These are phyloP conservation scores for Patellifolia procumbens DNA, from an alignment of 179 eudicot genomes.

Conservation along the genomic window DNA sequence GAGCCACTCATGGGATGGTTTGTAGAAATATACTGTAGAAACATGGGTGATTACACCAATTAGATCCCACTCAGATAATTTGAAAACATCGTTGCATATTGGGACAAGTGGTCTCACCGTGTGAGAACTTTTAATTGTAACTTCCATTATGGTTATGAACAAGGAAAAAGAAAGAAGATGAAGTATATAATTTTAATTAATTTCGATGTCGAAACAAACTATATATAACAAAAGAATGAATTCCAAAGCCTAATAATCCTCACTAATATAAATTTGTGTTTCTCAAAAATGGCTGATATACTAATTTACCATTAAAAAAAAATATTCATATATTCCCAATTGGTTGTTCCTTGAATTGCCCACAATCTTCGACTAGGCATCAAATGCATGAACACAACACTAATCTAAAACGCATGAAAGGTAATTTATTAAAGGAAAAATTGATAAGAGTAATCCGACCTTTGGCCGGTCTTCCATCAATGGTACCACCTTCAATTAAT, in stretches of 20 bases:
- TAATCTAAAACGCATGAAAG: background rate
- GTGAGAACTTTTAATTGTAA: constrained; percentile 17
- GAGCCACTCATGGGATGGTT: constrained; percentile 24
- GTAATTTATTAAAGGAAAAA: too few relatives aligned
- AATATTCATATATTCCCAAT: background rate
- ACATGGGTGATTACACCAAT: constrained; percentile 35
- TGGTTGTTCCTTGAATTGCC: background rate
- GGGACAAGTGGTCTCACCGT: constrained; percentile 31
- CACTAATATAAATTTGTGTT: too few relatives aligned
- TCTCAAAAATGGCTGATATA: too few relatives aligned
- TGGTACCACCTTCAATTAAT: too few relatives aligned
- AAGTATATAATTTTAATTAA: too few relatives aligned
- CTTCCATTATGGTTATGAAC: constrained; percentile 22
- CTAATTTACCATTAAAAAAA: background rate
- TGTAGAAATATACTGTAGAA: constrained; percentile 33
- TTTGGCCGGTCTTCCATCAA: too few relatives aligned
- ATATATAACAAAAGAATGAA: background rate
- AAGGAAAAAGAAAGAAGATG: too few relatives aligned
- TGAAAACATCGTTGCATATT: constrained; percentile 20
- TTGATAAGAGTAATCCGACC: too few relatives aligned
- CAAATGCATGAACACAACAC: background rate
- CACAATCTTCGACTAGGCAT: background rate
- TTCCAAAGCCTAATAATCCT: too few relatives aligned
- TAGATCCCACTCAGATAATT: constrained; percentile 39
- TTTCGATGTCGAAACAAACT: too few relatives aligned